Evolutionary conservation across 257 asterid species (phyloP).

Genomic region (Solanum pinnatisectum): DNA sequence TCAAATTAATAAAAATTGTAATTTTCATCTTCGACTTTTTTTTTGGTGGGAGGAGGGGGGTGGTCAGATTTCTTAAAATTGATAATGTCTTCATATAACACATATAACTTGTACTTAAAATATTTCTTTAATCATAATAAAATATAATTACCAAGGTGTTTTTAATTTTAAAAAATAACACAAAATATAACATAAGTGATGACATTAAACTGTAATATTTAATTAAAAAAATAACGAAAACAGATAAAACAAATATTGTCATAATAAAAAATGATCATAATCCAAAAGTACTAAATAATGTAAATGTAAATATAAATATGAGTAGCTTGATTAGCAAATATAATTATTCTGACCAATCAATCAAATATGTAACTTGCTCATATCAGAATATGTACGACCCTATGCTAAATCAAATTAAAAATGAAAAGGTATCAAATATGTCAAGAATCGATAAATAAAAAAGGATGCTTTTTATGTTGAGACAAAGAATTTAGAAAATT

Average conservation of each 20-base stretch:
- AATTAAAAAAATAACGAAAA: background rate
- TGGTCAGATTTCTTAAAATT: too few relatives aligned
- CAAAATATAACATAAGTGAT: too few relatives aligned
- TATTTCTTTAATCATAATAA: background rate
- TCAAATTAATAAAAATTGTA: too few relatives aligned
- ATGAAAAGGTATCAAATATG: background rate
- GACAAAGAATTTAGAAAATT: background rate
- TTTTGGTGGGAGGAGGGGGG: background rate
- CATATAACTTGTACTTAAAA: background rate
- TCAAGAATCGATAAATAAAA: background rate
- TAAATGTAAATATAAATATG: background rate
- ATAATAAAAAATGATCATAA: background rate
- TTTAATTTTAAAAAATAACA: background rate
- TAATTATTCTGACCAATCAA: background rate
- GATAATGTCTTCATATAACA: background rate
- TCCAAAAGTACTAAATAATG: background rate
- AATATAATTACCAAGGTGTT: background rate
- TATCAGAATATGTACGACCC: background rate
- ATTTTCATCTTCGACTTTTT: fast-evolving
- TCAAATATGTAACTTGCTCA: background rate
- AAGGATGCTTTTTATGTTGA: background rate
- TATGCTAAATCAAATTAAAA: background rate
- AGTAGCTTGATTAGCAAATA: background rate
- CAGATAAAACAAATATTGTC: background rate
- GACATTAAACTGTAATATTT: background rate